Evolutionary conservation across 495 filamentous ascomycete genomes (phyloP), one percentile per base, ranked within the genome.

Genomic region (Penicillium fimorum): DNA sequence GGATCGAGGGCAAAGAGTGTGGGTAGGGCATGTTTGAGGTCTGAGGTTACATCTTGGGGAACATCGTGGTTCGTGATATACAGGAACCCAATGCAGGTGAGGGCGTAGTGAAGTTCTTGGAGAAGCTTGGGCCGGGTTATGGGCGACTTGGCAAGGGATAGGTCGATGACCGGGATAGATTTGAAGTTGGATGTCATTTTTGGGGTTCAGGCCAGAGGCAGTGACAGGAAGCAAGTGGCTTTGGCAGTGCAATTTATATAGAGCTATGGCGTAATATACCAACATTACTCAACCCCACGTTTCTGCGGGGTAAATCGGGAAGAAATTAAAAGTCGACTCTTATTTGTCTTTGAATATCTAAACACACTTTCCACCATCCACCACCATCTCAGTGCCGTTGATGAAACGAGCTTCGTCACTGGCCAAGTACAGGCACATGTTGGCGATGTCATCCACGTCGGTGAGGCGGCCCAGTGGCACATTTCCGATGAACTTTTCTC

Each of bases 341-440:
- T 32, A 0, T 17, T 45, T 29, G 43, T 45, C 43, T 29, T n/a
- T n/a, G n/a, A n/a, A n/a, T 25, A 25, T 38, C 12, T 73, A 73
- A 57, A 72, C 67, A 60, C 62, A 71, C 53, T 70, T 72, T 30
- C 64, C 74, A 29, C 71, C 70, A 62, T 74, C 71, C 42, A 74
- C 64, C 8, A 77, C 65, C 67, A 76, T 73, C 53, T 77, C 73
- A 10, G 70, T 79, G 1, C 86, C 87, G n/a, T 87, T 90, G 40
- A 90, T 78, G 62, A 89, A 90, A 17, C 78, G 73, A 0, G 82
- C 83, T 58, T 90, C 87, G 42, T 85, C 80, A 58, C 84, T 87
- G 2, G 82, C 86, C 33, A 90, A 68, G 63, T 85, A 89, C 15
- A 85, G 74, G 54, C 79, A 84, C 38, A 86, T 86, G 53, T 84